phyloP scores from a whole-genome alignment of 2,329 filamentous ascomycete genomes.

The Monosporascus sp. region DNA sequence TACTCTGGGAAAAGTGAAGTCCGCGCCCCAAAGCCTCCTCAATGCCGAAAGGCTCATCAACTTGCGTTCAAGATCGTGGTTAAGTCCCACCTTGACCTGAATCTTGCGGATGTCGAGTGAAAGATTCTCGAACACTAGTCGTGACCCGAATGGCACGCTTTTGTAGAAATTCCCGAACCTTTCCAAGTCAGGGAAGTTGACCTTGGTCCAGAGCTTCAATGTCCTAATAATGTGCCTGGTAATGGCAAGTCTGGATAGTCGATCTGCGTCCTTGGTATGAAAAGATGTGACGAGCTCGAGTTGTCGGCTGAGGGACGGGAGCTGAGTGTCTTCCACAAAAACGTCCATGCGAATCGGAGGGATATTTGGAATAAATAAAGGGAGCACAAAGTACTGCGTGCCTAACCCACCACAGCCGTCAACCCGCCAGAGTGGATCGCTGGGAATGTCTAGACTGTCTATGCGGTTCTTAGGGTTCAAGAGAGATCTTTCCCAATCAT shows the following conservation, averaged over 20 bases:
- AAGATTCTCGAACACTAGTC: conserved; percentile 48
- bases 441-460: conserved; percentile 44
- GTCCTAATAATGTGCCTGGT: conserved; percentile 48
- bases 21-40: conserved; percentile 35
- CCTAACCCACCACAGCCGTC: conserved; percentile 53
- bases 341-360: conserved; percentile 52
- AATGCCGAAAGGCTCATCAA: conserved; percentile 40
- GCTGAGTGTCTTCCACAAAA: conserved; percentile 48
- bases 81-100: conserved; percentile 40
- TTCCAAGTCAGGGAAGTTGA: conserved; percentile 23
- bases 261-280: conserved; percentile 45
- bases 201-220: conserved; percentile 45
- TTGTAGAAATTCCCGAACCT: conserved; percentile 33
- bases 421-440: conserved; percentile 48
- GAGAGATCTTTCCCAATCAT: conserved; percentile 41
- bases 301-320: conserved; percentile 35
- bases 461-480: conserved; percentile 58
- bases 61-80: conserved; percentile 48
- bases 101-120: conserved; percentile 41
- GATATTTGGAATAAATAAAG: conserved; percentile 41
- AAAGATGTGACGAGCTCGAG: conserved; percentile 48
- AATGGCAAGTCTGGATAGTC: conserved; percentile 45
- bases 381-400: conserved; percentile 52
- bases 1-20: conserved; percentile 35
- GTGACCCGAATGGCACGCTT: conserved; percentile 51